Base-by-base conservation (phyloP, 768 basidiomycete genomes). In the Calocybe cyanea region DNA sequence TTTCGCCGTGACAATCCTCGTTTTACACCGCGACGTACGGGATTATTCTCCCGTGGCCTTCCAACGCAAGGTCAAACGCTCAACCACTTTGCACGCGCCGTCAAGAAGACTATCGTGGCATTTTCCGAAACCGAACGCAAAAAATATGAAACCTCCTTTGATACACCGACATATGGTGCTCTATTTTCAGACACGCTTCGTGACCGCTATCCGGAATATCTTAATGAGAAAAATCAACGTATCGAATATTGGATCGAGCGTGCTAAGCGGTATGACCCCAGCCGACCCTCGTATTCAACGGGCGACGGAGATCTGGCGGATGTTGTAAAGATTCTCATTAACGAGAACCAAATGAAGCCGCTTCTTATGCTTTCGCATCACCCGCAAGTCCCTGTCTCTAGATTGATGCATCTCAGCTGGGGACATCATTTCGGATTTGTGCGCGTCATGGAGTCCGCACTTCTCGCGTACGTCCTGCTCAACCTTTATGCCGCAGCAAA, bases 361-460 rank as follows among this genome's bases (percentile, higher is more conserved):
- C 61, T 71, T 13, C 50, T 72, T 2, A 66, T 64, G 60, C 57
- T 72, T 24, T 66, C 68, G 10, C 59, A 63, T 8, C 69, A 70
- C 43, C 70, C 70, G 7, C 32, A 41, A 7, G 11, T 28, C 25
- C 63, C 65, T 0, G 56, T 73, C 8, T 11, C 13, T 1, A 17
- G 38, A 4, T 60, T 71, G 14, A 52, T 54, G 8, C 15, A 50
- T 2, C 37, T 67, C 20, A 33, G 41, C 13, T 68, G 62, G 60
- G 62, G 62, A 0, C 59, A 68, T 49, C 57, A 65, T 43, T 64
- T 63, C 43, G 69, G 68, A 0, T 67, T 62, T 45, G 58, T 58
- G 4, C 57, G 63, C 10, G 55, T 64, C 24, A 55, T 51, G 43
- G 54, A 66, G 25, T 47, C 57, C 14, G 66, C 68, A 1, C 50